Percentiles rank a stretch among this genome's conserved stretches.
phyloP scores from a whole-genome alignment of 345 rosid species.

The Brassica nigra region DNA sequence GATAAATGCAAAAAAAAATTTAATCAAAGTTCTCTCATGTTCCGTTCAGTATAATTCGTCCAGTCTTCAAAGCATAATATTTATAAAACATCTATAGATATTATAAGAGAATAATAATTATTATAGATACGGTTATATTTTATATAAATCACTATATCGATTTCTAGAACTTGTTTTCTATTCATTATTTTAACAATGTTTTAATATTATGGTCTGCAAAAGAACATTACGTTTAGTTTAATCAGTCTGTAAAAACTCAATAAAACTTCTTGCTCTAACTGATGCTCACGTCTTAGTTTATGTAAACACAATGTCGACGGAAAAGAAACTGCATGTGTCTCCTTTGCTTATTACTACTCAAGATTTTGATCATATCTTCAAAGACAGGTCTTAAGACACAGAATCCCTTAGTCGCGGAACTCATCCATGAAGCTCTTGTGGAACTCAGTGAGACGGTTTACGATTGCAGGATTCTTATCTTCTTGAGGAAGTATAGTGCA shows the following conservation, averaged over 20 bases:
- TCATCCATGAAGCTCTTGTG: slow-evolving; percentile 86
- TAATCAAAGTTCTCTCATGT: too few species aligned
- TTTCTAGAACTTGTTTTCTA: too few species aligned
- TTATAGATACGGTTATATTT: too few species aligned
- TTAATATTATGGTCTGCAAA: too few species aligned
- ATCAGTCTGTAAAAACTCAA: background rate
- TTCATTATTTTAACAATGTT: too few species aligned
- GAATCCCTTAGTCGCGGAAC: slow-evolving; percentile 48
- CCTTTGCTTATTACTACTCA: slow-evolving; percentile 9
- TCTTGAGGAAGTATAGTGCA: slow-evolving; percentile 97
- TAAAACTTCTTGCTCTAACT: background rate
- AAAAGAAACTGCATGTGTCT: background rate
- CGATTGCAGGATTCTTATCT: slow-evolving; percentile 86
- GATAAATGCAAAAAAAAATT: too few species aligned
- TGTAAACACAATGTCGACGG: slow-evolving; percentile 6
- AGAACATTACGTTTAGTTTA: too few species aligned
- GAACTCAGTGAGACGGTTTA: slow-evolving; percentile 71
- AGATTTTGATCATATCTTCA: background rate
- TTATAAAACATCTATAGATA: too few species aligned
- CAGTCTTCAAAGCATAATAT: too few species aligned
- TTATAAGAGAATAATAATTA: too few species aligned
- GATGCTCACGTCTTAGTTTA: slow-evolving; percentile 13
- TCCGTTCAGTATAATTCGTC: too few species aligned
- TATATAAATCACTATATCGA: too few species aligned
- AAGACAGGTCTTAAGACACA: background rate